Percentiles rank a stretch among this genome's conserved stretches.
Conservation (phyloP, 2,329 filamentous ascomycete species). For the Arthrobotrys pseudoclavata region DNA sequence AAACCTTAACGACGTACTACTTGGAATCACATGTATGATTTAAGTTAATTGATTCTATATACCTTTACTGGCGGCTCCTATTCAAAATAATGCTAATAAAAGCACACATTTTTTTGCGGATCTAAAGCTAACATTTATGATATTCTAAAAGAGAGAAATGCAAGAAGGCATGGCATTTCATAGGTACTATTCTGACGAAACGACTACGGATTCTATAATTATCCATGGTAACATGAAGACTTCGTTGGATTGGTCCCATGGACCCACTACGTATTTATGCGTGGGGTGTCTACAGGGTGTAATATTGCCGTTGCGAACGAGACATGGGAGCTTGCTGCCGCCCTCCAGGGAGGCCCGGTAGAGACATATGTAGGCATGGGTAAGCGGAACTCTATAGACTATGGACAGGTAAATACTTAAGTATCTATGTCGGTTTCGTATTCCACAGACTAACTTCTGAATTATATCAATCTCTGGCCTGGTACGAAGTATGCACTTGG, state of each 20-base stretch:
- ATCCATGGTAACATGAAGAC: too few species aligned
- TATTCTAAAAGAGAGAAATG: too few species aligned
- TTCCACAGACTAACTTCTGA: neutral
- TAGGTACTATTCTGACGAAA: too few species aligned
- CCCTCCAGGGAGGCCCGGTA: conserved; percentile 16
- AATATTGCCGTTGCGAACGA: conserved; percentile 18
- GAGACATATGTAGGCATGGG: conserved; percentile 34
- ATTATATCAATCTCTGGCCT: neutral
- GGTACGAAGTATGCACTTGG: neutral
- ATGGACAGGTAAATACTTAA: neutral
- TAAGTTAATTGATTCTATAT: neutral
- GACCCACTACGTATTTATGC: neutral
- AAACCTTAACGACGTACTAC: neutral
- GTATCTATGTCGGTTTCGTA: neutral
- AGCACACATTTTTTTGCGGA: too few species aligned
- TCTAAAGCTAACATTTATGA: too few species aligned
- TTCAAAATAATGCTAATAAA: conserved; percentile 9
- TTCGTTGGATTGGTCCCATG: conserved; percentile 25
- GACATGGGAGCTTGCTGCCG: neutral
- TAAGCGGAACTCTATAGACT: conserved; percentile 11
- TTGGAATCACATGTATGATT: too few species aligned
- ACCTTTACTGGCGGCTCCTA: too few species aligned
- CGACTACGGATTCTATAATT: too few species aligned
- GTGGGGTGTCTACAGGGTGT: conserved; percentile 17
- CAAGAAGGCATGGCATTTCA: too few species aligned